A percentile compares a stretch with the other conserved stretches of the same genome.
These are phyloP conservation scores for Pythium aquatile DNA, from an alignment of 352 stramenopile genomes.

Conservation along the genomic window DNA sequence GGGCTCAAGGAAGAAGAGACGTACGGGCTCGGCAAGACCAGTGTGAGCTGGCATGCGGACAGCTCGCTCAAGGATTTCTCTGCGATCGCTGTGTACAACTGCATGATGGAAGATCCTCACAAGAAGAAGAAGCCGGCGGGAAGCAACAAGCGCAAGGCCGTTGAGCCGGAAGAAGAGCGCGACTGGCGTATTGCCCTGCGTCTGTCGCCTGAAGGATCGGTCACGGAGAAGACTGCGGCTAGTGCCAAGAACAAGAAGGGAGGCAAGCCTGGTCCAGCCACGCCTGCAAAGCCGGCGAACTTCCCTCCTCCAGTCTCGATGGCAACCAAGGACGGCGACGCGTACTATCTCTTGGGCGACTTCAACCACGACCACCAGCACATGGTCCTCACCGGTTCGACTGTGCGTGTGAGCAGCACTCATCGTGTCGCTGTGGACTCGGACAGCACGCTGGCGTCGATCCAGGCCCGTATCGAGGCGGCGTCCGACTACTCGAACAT, in stretches of 20 bases:
- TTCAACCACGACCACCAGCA: constrained; percentile 91
- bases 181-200: constrained; percentile 67
- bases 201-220: constrained; percentile 36
- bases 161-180: constrained; percentile 8
- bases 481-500: constrained; percentile 16
- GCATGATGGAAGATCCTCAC: constrained; percentile 31
- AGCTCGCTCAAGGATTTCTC: constrained; percentile 75
- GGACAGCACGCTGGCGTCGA: constrained; percentile 28
- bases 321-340: constrained; percentile 49
- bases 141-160: constrained; percentile 15
- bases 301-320: constrained; percentile 21
- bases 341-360: constrained; percentile 85
- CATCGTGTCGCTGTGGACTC: constrained; percentile 52
- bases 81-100: constrained; percentile 85
- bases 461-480: constrained; percentile 17
- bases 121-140: constrained; percentile 12
- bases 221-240: neutral
- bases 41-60: constrained; percentile 84
- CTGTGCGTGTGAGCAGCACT: constrained; percentile 58
- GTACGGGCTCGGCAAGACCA: constrained; percentile 37
- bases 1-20: constrained; percentile 62
- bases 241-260: constrained; percentile 15
- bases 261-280: neutral
- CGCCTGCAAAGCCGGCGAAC: constrained; percentile 2
- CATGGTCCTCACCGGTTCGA: constrained; percentile 61